phyloP scores from a whole-genome alignment of 805 yeast species.

The Wickerhamomyces mucosus region DNA sequence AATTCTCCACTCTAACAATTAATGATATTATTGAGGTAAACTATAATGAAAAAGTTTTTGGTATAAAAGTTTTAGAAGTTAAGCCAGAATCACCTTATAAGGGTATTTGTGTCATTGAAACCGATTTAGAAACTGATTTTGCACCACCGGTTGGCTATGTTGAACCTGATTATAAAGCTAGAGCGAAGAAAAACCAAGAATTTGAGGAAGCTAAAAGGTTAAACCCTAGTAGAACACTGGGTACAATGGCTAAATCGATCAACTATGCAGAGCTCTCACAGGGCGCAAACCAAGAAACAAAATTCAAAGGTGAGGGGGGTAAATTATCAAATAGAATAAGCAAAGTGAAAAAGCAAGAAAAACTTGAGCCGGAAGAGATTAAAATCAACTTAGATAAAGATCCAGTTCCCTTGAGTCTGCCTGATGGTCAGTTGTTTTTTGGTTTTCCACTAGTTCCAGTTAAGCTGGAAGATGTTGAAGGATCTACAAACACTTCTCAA shows the following conservation, averaged over 20 bases:
- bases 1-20: constrained; percentile 79
- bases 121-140: constrained; percentile 94
- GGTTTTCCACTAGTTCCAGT: constrained; percentile 71
- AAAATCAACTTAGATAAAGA: constrained; percentile 47
- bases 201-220: constrained; percentile 18
- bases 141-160: constrained; percentile 99
- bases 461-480: constrained; percentile 26
- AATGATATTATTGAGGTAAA: constrained; percentile 77
- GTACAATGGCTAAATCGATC: constrained; percentile 70
- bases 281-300: constrained; percentile 24
- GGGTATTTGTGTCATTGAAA: constrained; percentile 91
- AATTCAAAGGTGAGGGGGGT: constrained; percentile 56
- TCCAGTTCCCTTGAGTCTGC: constrained; percentile 64
- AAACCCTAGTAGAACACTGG: constrained; percentile 30
- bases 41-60: constrained; percentile 72
- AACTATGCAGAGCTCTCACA: constrained; percentile 53
- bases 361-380: constrained; percentile 22
- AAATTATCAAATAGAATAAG: constrained; percentile 57
- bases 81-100: constrained; percentile 59
- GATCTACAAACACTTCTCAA: constrained; percentile 16
- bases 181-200: constrained; percentile 19
- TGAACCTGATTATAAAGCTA: constrained; percentile 63
- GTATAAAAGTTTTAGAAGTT: constrained; percentile 77
- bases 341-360: constrained; percentile 8
- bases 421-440: constrained; percentile 83